A percentile compares a stretch with the other conserved stretches of the same genome.
phyloP scores from a whole-genome alignment of 1,284 basidiomycete genomes.

The Cutaneotrichosporon sp. region DNA sequence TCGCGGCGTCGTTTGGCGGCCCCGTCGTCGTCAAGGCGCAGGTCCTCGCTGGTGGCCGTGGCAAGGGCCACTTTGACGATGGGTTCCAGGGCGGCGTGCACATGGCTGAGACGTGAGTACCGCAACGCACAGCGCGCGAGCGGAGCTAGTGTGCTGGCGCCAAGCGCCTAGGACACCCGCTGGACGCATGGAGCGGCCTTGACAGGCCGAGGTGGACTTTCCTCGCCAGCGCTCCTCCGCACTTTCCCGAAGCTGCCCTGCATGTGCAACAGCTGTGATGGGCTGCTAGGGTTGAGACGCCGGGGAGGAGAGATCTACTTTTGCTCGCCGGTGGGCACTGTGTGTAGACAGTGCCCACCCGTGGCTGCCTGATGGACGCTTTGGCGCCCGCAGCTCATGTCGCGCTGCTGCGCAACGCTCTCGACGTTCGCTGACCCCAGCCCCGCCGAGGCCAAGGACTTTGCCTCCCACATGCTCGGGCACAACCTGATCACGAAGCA shows the following conservation, averaged over 20 bases:
- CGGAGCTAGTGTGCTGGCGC: no score
- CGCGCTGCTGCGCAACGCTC: no score
- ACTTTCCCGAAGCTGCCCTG: no score
- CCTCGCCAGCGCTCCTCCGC: no score
- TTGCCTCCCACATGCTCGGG: conserved; percentile 90
- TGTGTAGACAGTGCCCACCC: neutral
- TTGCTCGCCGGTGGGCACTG: neutral
- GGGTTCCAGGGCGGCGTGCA: conserved; percentile 98
- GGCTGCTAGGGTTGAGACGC: no score
- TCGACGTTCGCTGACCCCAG: conserved; percentile 49
- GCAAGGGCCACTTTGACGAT: conserved; percentile 95
- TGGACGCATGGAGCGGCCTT: no score
- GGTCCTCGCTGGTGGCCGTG: conserved; percentile 95
- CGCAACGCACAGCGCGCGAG: neutral
- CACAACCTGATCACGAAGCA: conserved; percentile 98
- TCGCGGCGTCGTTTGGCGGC: conserved; percentile 89
- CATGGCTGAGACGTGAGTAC: conserved; percentile 74
- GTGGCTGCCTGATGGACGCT: neutral
- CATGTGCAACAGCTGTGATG: no score
- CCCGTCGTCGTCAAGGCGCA: conserved; percentile 92
- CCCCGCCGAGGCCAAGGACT: conserved; percentile 80
- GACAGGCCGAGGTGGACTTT: no score
- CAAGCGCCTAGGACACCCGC: no score
- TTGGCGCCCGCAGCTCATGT: no score
- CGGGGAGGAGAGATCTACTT: no score